Conservation (phyloP, 495 filamentous ascomycete genomes). For the Penicillium cosmopolitanum region DNA sequence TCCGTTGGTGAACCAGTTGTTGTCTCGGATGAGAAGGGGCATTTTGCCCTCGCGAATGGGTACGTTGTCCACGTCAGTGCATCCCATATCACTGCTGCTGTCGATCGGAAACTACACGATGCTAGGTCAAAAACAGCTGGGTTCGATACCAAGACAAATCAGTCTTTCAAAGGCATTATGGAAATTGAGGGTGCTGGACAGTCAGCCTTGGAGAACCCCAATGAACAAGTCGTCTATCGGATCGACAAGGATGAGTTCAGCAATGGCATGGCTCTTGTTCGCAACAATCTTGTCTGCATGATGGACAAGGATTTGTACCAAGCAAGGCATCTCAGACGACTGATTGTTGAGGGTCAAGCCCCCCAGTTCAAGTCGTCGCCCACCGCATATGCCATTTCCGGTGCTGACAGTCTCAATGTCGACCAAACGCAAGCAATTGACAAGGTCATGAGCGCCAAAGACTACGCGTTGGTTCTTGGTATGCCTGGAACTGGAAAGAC, state of each 20-base stretch:
- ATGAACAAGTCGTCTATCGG: slow-evolving; percentile 72
- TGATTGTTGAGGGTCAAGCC: slow-evolving; percentile 73
- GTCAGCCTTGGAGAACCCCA: slow-evolving; percentile 45
- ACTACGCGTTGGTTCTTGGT: slow-evolving; percentile 93
- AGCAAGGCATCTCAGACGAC: slow-evolving; percentile 69
- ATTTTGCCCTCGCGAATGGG: slow-evolving; percentile 91
- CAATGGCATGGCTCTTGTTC: slow-evolving; percentile 92
- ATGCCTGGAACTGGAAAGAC: slow-evolving; percentile 99
- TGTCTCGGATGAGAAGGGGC: slow-evolving; percentile 92
- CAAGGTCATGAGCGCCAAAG: slow-evolving; percentile 92
- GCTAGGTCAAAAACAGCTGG: slow-evolving; percentile 71
- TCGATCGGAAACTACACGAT: slow-evolving; percentile 87
- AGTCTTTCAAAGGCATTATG: slow-evolving; percentile 91
- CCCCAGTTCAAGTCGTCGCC: slow-evolving; percentile 72
- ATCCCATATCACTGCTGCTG: slow-evolving; percentile 77
- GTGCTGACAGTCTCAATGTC: slow-evolving; percentile 66
- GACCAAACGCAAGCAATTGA: slow-evolving; percentile 85
- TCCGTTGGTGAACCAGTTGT: slow-evolving; percentile 88
- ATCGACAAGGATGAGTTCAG: slow-evolving; percentile 98
- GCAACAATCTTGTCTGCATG: slow-evolving; percentile 88
- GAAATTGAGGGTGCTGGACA: slow-evolving; percentile 65
- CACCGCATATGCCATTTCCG: slow-evolving; percentile 60
- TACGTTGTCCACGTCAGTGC: slow-evolving; percentile 78
- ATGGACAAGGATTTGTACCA: slow-evolving; percentile 81
- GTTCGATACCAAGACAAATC: slow-evolving; percentile 76